These are phyloP conservation scores for Hymenoscyphus fraxineus DNA, from an alignment of 2,329 filamentous ascomycete species.

Conservation along the genomic window DNA sequence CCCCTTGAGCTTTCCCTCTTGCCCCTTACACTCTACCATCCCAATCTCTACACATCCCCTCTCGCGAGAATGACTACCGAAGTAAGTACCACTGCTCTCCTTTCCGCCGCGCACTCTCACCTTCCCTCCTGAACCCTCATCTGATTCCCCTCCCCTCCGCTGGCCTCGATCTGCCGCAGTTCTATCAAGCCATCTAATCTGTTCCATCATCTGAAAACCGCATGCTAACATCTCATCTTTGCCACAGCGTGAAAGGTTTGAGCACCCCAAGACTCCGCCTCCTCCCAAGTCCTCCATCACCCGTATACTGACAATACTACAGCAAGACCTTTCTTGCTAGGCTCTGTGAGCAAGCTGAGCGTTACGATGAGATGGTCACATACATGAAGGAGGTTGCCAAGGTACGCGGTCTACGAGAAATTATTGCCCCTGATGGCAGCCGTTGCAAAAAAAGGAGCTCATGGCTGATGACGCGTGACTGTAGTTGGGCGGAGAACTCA, in stretches of 20 bases:
- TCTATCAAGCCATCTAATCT: constrained; percentile 10
- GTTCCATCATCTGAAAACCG: constrained; percentile 12
- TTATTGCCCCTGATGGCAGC: constrained; percentile 24
- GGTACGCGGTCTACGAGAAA: constrained; percentile 45
- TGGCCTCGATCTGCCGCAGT: constrained; percentile 29
- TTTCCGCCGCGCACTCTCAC: constrained; percentile 17
- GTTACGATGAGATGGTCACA: constrained; percentile 99
- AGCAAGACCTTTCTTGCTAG: constrained; percentile 99
- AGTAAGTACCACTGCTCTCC: constrained; percentile 31
- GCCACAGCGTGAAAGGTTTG: constrained; percentile 36
- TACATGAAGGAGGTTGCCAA: constrained; percentile 99
- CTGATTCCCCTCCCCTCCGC: constrained; percentile 25
- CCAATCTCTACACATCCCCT: constrained; percentile 11
- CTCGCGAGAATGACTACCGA: constrained; percentile 34
- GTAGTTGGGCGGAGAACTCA: constrained; percentile 67
- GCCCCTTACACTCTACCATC: constrained; percentile 12
- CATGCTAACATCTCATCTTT: constrained; percentile 25
- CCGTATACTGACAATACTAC: constrained; percentile 32
- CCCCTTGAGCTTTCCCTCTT: constrained; percentile 11
- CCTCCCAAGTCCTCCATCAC: constrained; percentile 9
- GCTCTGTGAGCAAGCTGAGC: constrained; percentile 99
- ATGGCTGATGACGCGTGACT: constrained; percentile 30
- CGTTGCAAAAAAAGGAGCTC: constrained; percentile 8
- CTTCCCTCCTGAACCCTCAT: constrained; percentile 13
- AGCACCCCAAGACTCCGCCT: constrained; percentile 10